Conservation (phyloP, 305 asterid species). For the Ajuga reptans region DNA sequence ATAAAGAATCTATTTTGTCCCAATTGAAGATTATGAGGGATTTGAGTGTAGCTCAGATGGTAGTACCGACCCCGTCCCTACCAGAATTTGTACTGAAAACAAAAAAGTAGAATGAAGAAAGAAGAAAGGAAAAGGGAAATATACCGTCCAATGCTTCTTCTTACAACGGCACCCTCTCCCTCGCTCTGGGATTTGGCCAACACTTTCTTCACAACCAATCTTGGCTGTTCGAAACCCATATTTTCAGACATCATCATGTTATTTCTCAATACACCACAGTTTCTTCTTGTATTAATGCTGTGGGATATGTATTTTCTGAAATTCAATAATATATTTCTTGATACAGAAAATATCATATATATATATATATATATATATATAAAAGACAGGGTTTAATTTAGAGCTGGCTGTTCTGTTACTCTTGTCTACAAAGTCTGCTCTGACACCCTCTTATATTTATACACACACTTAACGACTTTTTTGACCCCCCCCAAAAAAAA, state of each 20-base stretch:
- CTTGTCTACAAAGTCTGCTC: conserved; percentile 17
- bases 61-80: too few relatives aligned
- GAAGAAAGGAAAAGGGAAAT: neutral
- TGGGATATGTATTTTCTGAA: conserved; percentile 1
- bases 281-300: neutral
- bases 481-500: too few relatives aligned
- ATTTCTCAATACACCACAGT: conserved; percentile 10
- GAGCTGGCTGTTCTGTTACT: neutral
- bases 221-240: conserved; percentile 46
- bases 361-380: conserved; percentile 16
- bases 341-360: conserved; percentile 46
- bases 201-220: conserved; percentile 58
- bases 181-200: conserved; percentile 73
- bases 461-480: conserved; percentile 14
- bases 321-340: conserved; percentile 24
- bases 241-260: conserved; percentile 36
- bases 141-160: conserved; percentile 91
- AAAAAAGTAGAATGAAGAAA: neutral
- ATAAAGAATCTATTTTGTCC: too few relatives aligned
- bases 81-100: neutral
- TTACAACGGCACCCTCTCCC: conserved; percentile 74
- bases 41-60: too few relatives aligned
- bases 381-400: too few relatives aligned
- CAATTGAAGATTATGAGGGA: too few relatives aligned
- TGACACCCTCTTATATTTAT: conserved; percentile 4